Evolutionary conservation across 2,329 filamentous ascomycete species (phyloP), one percentile per base, ranked within the genome.

Genomic region (Raffaelea ambrosiae): DNA sequence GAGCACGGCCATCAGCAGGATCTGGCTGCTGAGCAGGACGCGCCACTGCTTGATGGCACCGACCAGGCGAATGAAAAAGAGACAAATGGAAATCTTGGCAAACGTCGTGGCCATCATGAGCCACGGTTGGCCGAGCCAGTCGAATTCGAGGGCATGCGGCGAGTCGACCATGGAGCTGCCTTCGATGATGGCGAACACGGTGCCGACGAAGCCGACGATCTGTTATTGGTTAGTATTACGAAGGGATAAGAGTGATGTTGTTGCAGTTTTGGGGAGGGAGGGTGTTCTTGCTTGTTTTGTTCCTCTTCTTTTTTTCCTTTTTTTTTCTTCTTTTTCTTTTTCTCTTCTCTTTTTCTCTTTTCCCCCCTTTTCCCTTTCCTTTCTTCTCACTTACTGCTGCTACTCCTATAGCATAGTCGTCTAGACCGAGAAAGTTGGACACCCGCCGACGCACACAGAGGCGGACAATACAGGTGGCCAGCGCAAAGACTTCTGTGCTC

Each of bases 31-130:
- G 19, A 67, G 53, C 22, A 63, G 51, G 10, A 60, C 50, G 43
- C 59, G 55, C 65, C 64, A 66, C 13, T 53, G 52, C 38, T 54
- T 56, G 7, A 57, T 52, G 26, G 57, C 51, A 18, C 58, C 56
- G 19, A 64, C 53, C 8, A 64, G 55, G 14, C 58, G 54, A 35
- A 64, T 57, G 41, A 67, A 60, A 48, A 62, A 62, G 18, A 68
- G 57, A 44, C 61, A 66, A 38, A 67, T 63, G 29, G 66, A 64
- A 21, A 65, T 61, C 52, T 66, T 64, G 58, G 59, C 60, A 40
- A 66, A 54, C 0, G 64, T 62, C 8, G 60, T 58, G 43, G 58
- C 59, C 55, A 65, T 58, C 46, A 63, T 59, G 31, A 64, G 57
- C 63, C 63, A 66, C 3, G 64, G 64, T 53, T 63, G 62, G 5